Conservation (phyloP, 2,329 filamentous ascomycete species). For the Orbilia brochopaga region DNA sequence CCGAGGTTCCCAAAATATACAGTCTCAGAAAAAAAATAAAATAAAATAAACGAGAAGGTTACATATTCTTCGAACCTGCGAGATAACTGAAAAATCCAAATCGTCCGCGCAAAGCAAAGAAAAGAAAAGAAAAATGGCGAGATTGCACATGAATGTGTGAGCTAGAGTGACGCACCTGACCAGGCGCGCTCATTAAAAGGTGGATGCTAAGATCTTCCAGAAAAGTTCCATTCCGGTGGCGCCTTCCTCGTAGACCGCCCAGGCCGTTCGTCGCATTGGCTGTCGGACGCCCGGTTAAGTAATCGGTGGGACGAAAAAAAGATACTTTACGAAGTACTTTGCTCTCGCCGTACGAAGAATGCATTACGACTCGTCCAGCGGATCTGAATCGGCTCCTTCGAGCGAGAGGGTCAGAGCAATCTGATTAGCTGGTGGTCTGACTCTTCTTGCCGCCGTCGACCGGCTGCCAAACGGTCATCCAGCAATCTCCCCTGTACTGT, state of each 20-base stretch:
- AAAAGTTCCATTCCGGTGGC: constrained; percentile 49
- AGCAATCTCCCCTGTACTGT: not conserved
- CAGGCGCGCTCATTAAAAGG: constrained; percentile 19
- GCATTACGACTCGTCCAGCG: not conserved
- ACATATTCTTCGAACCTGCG: too few relatives aligned
- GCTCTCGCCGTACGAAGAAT: too few relatives aligned
- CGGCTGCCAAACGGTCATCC: not conserved
- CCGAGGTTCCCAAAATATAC: too few relatives aligned
- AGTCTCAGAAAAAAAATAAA: too few relatives aligned
- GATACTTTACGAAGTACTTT: constrained; percentile 9
- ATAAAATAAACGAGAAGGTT: too few relatives aligned
- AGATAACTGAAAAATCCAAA: not conserved
- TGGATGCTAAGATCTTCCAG: constrained; percentile 49
- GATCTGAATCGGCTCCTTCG: not conserved
- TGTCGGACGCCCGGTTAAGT: not conserved
- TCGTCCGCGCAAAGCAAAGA: not conserved
- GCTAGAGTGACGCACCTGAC: constrained; percentile 1
- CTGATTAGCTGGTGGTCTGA: constrained; percentile 34
- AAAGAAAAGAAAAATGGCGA: constrained; percentile 8
- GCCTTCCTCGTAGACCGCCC: constrained; percentile 10
- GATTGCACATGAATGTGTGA: constrained; percentile 22
- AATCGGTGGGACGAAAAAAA: not conserved
- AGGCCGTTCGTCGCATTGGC: constrained; percentile 2
- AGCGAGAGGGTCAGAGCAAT: constrained; percentile 6
- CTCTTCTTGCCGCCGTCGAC: constrained; percentile 23